phyloP scores from a whole-genome alignment of 176 grass and related monocot genomes.

The Carex scoparia region DNA sequence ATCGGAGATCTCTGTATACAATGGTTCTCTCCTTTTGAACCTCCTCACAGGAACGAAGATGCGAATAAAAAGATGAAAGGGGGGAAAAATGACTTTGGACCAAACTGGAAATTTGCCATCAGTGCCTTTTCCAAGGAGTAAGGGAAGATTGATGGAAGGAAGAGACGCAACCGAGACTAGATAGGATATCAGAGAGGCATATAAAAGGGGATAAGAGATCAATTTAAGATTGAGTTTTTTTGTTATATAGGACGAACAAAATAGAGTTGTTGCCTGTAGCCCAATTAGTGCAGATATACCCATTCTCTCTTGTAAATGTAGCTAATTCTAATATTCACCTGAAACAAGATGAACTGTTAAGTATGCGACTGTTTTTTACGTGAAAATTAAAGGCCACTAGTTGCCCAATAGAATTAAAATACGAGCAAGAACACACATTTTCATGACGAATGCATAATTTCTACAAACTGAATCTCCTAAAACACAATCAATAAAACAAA shows the following conservation, averaged over 20 bases:
- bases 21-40: conserved; percentile 60
- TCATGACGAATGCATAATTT: not conserved
- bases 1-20: conserved; percentile 72
- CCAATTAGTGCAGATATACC: conserved; percentile 80
- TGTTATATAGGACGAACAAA: conserved; percentile 39
- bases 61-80: conserved; percentile 60
- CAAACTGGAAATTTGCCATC: conserved; percentile 75
- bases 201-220: conserved; percentile 51
- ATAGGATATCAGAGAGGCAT: conserved; percentile 40
- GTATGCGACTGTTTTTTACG: not conserved
- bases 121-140: conserved; percentile 66
- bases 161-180: conserved; percentile 72
- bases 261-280: conserved; percentile 41
- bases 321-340: conserved; percentile 16
- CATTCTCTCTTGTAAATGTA: conserved; percentile 40
- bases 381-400: not conserved
- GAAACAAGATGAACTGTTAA: conserved; percentile 5
- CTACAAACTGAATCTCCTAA: not conserved
- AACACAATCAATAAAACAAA: not conserved
- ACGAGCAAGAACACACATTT: not conserved
- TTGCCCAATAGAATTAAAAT: not conserved
- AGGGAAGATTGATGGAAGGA: conserved; percentile 61
- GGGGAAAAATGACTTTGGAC: conserved; percentile 73
- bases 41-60: conserved; percentile 61
- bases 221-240: conserved; percentile 39